Evolutionary conservation across 108 stramenopile species (phyloP), one percentile per base, ranked within the genome.

Genomic region (Cyclotella kingstonii): DNA sequence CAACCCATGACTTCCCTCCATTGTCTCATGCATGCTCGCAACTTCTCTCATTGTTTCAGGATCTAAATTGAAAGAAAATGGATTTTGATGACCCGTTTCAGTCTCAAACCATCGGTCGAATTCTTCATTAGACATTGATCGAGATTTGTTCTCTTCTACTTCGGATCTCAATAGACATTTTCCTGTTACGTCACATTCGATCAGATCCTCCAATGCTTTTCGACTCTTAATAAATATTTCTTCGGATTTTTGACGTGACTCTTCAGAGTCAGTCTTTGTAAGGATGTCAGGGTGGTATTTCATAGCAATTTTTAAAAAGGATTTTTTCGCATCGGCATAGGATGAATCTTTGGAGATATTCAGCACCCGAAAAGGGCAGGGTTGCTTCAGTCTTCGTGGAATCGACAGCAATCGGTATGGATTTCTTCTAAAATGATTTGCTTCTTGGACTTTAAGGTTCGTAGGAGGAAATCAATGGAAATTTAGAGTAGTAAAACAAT

Each of bases 261-360:
- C 27, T 31, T 62, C 49, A 9, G 40, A 46, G 31, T 68, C 36
- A 0, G 66, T 51, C 14, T 40, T 36, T 14, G 15, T 44, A 17
- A 79, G 52, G 3, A 79, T 84, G 51, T 92, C 90, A 48, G 90
- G 90, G 48, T 92, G 90, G 71, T 92, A 79, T 46, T 73, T 60
- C 90, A 92, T 87, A 57, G 90, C 90, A 19, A 92, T 84, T 83
- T 78, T 64, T 14, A 92, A 36, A 68, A 92, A 92, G n/a, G 73
- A 85, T 35, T 68, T 76, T 69, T 87, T 91, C 57, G 82, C 87
- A 33, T 81, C 74, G 8, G 78, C 73, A 53, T 87, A 92, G 2
- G 68, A 44, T 36, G 62, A 59, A 25, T 70, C 67, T 65, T 73
- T 74, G 10, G 66, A 54, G 9, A 90, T 77, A 15, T 70, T 56